Evolutionary conservation across 2,329 filamentous ascomycete species (phyloP).

Genomic region (Metarhizium guizhouense): DNA sequence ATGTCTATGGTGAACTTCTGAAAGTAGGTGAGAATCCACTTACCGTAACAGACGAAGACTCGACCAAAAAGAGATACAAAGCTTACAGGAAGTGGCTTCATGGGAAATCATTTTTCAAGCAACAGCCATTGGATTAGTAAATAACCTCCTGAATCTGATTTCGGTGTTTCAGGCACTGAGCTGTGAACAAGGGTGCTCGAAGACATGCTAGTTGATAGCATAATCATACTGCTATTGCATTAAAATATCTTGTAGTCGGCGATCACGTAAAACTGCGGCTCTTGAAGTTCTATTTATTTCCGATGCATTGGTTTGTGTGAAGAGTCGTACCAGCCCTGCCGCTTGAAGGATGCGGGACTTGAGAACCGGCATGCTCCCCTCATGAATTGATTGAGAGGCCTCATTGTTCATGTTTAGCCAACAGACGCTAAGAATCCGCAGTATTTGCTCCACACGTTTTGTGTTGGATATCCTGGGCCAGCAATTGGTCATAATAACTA

Average conservation of each 20-base stretch:
- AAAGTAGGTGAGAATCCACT: slow-evolving; percentile 72
- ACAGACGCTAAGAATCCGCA: slow-evolving; percentile 52
- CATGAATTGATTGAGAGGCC: background rate
- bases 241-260: background rate
- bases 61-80: slow-evolving; percentile 90
- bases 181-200: background rate
- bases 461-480: slow-evolving; percentile 56
- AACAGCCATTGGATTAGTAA: slow-evolving; percentile 55
- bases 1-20: slow-evolving; percentile 68
- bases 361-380: background rate
- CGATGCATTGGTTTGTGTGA: background rate
- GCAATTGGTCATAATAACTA: slow-evolving; percentile 49
- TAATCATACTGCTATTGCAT: background rate
- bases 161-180: background rate
- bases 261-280: background rate
- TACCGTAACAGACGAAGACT: slow-evolving; percentile 80
- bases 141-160: background rate
- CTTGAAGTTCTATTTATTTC: background rate
- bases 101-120: slow-evolving; percentile 94
- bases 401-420: slow-evolving; percentile 48
- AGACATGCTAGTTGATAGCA: background rate
- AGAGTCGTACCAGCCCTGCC: background rate
- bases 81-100: slow-evolving; percentile 91
- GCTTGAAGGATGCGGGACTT: background rate
- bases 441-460: slow-evolving; percentile 52